Conservation (phyloP, 1,284 basidiomycete genomes). For the Melampsora americana region DNA sequence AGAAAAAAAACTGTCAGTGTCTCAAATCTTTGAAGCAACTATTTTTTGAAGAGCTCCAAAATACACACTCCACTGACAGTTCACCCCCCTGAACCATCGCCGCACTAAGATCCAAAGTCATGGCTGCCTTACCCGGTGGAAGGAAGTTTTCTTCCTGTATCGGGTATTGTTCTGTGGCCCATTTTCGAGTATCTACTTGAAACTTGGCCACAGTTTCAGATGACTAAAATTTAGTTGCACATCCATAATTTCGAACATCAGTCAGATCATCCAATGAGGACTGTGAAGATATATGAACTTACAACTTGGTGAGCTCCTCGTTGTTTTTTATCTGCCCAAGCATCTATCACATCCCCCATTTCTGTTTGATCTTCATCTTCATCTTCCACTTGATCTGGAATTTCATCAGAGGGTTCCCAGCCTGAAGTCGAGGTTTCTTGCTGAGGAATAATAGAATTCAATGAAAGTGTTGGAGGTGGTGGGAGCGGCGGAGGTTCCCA, state of each 20-base stretch:
- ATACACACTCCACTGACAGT: constrained; percentile 20
- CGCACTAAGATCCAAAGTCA: constrained; percentile 14
- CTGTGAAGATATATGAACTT: not conserved
- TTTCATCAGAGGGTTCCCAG: constrained; percentile 4
- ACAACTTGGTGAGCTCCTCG: not conserved
- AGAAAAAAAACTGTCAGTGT: not conserved
- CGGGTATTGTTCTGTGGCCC: constrained; percentile 3
- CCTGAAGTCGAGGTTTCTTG: not conserved
- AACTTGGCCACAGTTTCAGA: not conserved
- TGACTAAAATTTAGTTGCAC: not conserved
- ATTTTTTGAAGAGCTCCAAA: not conserved
- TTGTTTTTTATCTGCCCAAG: constrained; percentile 16
- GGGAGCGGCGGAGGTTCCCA: constrained; percentile 20
- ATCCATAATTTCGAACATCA: not conserved
- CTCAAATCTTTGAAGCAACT: too few species aligned
- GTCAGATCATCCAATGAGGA: not conserved
- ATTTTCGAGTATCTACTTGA: not conserved
- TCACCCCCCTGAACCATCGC: constrained; percentile 1
- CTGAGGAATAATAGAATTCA: not conserved
- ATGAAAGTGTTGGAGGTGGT: constrained; percentile 5
- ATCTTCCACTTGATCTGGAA: not conserved
- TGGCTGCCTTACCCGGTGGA: constrained; percentile 8
- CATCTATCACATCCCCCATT: constrained; percentile 6
- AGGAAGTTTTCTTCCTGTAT: constrained; percentile 10
- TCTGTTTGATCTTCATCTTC: not conserved